Conservation (phyloP, 1,284 basidiomycete genomes). For the Trametes polyzona region DNA sequence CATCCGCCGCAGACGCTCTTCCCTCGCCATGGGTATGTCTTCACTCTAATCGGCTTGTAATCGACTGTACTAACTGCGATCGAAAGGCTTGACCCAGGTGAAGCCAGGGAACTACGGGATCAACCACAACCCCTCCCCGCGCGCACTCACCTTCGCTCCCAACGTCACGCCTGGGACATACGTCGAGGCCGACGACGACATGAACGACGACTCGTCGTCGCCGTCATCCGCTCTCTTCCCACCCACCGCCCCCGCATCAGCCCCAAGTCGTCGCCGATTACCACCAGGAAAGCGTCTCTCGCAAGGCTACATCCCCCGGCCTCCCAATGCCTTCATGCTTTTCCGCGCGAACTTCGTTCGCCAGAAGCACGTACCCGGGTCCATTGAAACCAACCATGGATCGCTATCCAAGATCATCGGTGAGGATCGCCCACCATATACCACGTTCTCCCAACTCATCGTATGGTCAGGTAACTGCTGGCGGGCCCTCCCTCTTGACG, state of each 20-base stretch:
- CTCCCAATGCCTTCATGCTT: slow-evolving; percentile 93
- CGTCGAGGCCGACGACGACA: slow-evolving; percentile 48
- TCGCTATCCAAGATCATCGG: slow-evolving; percentile 77
- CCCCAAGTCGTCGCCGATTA: slow-evolving; percentile 44
- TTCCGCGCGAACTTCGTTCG: slow-evolving; percentile 89
- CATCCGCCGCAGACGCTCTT: slow-evolving; percentile 25
- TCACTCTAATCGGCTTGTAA: neutral
- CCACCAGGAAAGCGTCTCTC: slow-evolving; percentile 63
- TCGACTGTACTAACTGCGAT: neutral
- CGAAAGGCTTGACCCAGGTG: slow-evolving; percentile 44
- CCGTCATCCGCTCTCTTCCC: slow-evolving; percentile 41
- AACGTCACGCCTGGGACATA: slow-evolving; percentile 72
- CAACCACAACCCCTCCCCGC: slow-evolving; percentile 42
- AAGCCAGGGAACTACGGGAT: slow-evolving; percentile 63
- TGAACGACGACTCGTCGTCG: slow-evolving; percentile 29
- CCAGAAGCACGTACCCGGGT: slow-evolving; percentile 79
- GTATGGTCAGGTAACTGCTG: slow-evolving; percentile 61
- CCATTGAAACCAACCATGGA: slow-evolving; percentile 83
- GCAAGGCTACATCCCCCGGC: slow-evolving; percentile 80
- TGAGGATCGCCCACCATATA: slow-evolving; percentile 25
- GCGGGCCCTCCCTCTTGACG: slow-evolving; percentile 65
- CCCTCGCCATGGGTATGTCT: slow-evolving; percentile 22
- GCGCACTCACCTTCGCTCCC: slow-evolving; percentile 69
- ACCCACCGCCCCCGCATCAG: slow-evolving; percentile 32
- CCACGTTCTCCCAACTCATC: neutral